Evolutionary conservation across 139 green algal species (phyloP), one percentile per base, ranked within the genome.

Genomic region (Chlorella sp.): DNA sequence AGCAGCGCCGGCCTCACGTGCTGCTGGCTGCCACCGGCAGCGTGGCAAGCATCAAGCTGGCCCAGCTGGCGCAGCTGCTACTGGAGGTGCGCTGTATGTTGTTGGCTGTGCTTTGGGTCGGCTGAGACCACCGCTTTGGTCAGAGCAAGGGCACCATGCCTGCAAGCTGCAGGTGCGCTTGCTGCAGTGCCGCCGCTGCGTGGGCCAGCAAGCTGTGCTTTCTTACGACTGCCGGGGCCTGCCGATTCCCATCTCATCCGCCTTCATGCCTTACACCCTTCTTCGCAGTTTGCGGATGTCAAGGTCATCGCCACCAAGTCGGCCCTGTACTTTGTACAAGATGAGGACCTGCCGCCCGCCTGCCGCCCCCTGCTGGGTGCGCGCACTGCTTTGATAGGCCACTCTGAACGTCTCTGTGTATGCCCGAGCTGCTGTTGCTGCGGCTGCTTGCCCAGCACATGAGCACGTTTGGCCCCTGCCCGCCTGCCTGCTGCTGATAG

Each of bases 31-130:
- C 89, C 48, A 95, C 87, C 67, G 94, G 94, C 70, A 96, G 92
- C 76, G 94, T 97, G 16, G 94, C 94, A 0, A 84, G 91, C 28
- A 95, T 97, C 84, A 97, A 97, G 76, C 68, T 91, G 13, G 72
- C 84, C 5, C 76, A 90, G 36, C 82, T 96, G 11, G 88, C 76
- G 24, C 43, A 62, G 67, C 64, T 86, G 40, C 85, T 95, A n/a
- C 46, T 85, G 22, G 26, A 76, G 4, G 87, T 93, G 54, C 46
- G 48, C 73, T 28, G 44, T 28, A 26, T 41, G 43, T 43, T 40
- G 43, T 14, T n/a, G 9, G 36, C 38, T 32, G 67, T 9, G n/a
- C n/a, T 3, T 30, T 11, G 11, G 46, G 46, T 54, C 8, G 46
- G 46, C 67, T 41, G 30, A 7, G 34, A 14, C 17, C 4, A 5